Evolutionary conservation across 805 yeast genomes (phyloP).

Genomic region (Yarrowia porcina): DNA sequence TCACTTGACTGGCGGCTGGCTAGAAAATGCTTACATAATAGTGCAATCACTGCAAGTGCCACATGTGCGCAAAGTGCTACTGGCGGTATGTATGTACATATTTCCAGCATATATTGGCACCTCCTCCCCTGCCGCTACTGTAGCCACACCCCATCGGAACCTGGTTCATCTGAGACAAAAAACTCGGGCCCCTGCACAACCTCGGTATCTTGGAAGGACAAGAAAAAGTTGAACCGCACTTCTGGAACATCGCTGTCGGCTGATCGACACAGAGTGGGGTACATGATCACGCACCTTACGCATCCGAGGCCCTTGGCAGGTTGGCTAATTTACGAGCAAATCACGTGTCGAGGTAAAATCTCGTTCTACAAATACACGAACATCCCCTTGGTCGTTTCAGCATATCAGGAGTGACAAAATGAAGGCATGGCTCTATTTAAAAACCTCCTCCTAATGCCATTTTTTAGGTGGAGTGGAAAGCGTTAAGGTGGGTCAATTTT

Average conservation of each 20-base stretch:
- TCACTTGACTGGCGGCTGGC: not conserved
- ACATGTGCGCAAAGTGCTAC: not conserved
- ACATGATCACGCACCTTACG: not conserved
- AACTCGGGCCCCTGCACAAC: not conserved
- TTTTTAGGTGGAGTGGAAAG: no score
- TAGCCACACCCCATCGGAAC: not conserved
- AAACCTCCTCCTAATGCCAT: no score
- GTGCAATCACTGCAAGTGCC: not conserved
- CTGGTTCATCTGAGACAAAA: not conserved
- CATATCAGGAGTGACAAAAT: no score
- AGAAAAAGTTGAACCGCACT: not conserved
- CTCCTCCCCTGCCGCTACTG: not conserved
- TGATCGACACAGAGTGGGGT: constrained; percentile 17
- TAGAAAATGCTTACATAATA: not conserved
- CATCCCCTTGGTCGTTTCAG: no score
- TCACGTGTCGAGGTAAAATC: not conserved
- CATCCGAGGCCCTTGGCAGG: constrained; percentile 14
- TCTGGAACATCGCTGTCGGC: constrained; percentile 10
- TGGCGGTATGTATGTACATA: no score
- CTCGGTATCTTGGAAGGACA: not conserved
- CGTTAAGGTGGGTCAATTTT: no score
- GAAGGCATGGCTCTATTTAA: no score
- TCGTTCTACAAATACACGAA: no score
- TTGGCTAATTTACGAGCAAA: constrained; percentile 9
- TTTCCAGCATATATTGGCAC: not conserved